Base-by-base conservation (phyloP, 2,329 filamentous ascomycete species). In the Kalmusia sp. region DNA sequence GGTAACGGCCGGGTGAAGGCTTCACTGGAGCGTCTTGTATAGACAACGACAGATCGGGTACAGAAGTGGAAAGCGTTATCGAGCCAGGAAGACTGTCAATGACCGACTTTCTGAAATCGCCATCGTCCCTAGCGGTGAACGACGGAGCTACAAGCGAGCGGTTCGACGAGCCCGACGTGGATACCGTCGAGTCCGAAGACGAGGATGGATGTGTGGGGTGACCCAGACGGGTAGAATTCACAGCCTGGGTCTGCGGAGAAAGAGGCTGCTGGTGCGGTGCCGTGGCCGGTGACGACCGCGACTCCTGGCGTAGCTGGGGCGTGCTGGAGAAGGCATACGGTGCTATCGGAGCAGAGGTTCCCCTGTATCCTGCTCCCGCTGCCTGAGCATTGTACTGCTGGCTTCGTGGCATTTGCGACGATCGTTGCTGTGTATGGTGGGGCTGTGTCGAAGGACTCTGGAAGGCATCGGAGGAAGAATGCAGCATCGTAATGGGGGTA, bases 1-100 rank as follows among this genome's bases (percentile, higher is more conserved):
- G 85, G 72, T 97, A 97, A 54, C 93, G 86, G 71, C 96, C 92
- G 1, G 91, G 91, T 1, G 90, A 87, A 19, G 87, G 80, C 66
- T 92, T 92, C 39, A 80, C 75, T 19, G 85, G 80, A 3, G 82
- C 79, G 35, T 87, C 82, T 47, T 82, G 79, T n/a, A 77, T 61
- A 24, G 78, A 74, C 76, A 88, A 67, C 62, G 81, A 76, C 71
- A 87, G 59, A 76, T 83, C 83, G 43, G 85, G 82, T 22, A 81
- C 74, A 41, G 76, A 74, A 37, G 79, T 76, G 35, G 81, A 81
- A 12, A 84, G 69, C 51, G 80, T 80, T 61, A 81, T 80, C 33
- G 80, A 79, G 45, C 78, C 61, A 47, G 78, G 77, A 54, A 78
- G 73, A 55, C 50, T 72, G 37, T 72, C 69, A 37, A 61, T 52